A percentile compares a stretch with the other conserved stretches of the same genome.
phyloP scores from a whole-genome alignment of 768 basidiomycete genomes.

The Tricholomella constricta region DNA sequence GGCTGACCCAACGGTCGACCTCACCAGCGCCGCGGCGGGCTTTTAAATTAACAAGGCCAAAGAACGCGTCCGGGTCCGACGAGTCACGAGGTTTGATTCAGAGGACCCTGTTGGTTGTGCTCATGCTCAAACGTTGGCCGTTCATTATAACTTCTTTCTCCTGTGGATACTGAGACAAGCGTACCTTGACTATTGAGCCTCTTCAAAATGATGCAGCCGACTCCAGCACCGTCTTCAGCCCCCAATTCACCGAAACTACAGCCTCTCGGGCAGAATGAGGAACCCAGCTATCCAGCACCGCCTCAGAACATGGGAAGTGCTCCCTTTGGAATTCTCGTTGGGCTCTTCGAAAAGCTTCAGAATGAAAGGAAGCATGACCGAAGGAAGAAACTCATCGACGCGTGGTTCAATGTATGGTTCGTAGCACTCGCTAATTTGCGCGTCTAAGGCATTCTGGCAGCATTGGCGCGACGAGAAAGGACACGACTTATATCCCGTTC shows the following conservation, averaged over 20 bases:
- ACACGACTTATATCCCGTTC: conserved; percentile 83
- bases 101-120: not conserved
- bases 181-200: not conserved
- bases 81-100: conserved; percentile 19
- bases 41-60: conserved; percentile 29
- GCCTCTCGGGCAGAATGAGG: conserved; percentile 21
- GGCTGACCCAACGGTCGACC: conserved; percentile 15
- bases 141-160: not conserved
- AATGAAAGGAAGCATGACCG: conserved; percentile 74
- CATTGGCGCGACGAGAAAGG: conserved; percentile 89
- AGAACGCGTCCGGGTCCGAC: conserved; percentile 34
- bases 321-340: conserved; percentile 67
- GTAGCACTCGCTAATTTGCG: not conserved
- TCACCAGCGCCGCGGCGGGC: not conserved
- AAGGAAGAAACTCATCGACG: conserved; percentile 64
- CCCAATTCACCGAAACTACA: conserved; percentile 44
- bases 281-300: conserved; percentile 48
- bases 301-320: conserved; percentile 70
- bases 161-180: not conserved
- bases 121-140: not conserved
- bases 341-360: conserved; percentile 76
- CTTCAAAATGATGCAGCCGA: conserved; percentile 59
- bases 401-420: conserved; percentile 78
- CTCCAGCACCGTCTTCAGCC: conserved; percentile 65
- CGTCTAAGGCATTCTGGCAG: conserved; percentile 36